Conservation (phyloP, 495 filamentous ascomycete species). For the Ascobolus immersus region DNA sequence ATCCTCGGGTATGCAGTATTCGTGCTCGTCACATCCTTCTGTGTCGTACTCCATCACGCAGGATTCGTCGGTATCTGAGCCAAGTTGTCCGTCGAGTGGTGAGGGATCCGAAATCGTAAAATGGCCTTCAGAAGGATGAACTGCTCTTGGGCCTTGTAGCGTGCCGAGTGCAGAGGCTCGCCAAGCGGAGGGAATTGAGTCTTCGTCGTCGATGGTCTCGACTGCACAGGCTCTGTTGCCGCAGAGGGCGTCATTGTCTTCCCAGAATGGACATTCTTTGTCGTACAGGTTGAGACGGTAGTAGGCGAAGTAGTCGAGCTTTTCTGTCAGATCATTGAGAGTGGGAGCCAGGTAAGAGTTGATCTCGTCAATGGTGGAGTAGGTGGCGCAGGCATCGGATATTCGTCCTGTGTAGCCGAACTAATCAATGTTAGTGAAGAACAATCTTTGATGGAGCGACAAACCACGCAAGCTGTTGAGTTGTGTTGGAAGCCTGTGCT, state of each 20-base stretch:
- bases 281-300: constrained; percentile 85
- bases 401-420: constrained; percentile 9
- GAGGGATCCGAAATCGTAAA: no score
- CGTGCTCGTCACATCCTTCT: constrained; percentile 90
- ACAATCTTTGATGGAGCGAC: no score
- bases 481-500: no score
- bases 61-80: constrained; percentile 70
- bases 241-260: constrained; percentile 78
- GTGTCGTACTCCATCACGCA: constrained; percentile 92
- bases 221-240: constrained; percentile 94
- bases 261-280: constrained; percentile 88
- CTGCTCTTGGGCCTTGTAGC: constrained; percentile 70
- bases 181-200: constrained; percentile 80
- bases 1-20: constrained; percentile 93
- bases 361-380: constrained; percentile 59
- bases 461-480: no score
- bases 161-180: constrained; percentile 77
- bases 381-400: constrained; percentile 82
- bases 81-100: constrained; percentile 64
- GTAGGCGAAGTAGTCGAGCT: constrained; percentile 91
- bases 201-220: constrained; percentile 85
- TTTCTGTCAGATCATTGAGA: constrained; percentile 53
- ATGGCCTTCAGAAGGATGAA: constrained; percentile 63
- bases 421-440: no score
- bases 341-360: constrained; percentile 53